Evolutionary conservation across 768 basidiomycete genomes (phyloP), one percentile per base, ranked within the genome.

Genomic region (Calocybe gangraenosa): DNA sequence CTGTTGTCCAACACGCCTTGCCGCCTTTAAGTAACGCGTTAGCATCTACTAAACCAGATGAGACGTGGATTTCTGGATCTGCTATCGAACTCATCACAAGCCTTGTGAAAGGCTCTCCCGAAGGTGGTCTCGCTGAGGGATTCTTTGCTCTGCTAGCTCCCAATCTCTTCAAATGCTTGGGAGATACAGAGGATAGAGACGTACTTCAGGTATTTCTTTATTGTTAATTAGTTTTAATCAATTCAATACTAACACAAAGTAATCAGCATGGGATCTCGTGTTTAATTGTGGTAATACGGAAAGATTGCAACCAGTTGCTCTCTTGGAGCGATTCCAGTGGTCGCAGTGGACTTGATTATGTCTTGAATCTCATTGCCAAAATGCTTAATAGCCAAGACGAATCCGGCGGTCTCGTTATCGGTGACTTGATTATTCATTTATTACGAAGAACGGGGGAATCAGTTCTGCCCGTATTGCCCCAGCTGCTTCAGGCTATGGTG

Each of bases 401-500:
- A 63, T 87, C 93, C 0, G 92, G 88, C 32, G 95, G 94, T 8
- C 76, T 98, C 17, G 86, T 88, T 42, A 86, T 97, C 37, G 96
- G 96, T 15, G 95, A 98, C 58, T 73, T 99, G 34, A 88, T 99
- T 59, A 89, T 98, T 52, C 93, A 97, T 56, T 71, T 98, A 19
- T 71, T 99, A 39, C 77, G 95, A 19, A 82, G 80, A 50, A 88
- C 90, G 0, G 91, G 91, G 10, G 80, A 84, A 10, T 70, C 82
- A 1, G 78, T 98, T 15, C 71, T 88, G 0, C 84, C 93, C 1
- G 89, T 93, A 5, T 76, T 98, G 14, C 91, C 92, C 2, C 84
- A 92, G 51, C 74, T 99, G 13, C 68, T 97, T 35, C 81, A 82
- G 44, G 92, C 91, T 1, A 84, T 99, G 78, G 74, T 91, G 0